Percentiles rank a stretch among this genome's conserved stretches.
These are phyloP conservation scores for Dictyophora rubrovolvata DNA, from an alignment of 768 basidiomycete species.

Conservation along the genomic window DNA sequence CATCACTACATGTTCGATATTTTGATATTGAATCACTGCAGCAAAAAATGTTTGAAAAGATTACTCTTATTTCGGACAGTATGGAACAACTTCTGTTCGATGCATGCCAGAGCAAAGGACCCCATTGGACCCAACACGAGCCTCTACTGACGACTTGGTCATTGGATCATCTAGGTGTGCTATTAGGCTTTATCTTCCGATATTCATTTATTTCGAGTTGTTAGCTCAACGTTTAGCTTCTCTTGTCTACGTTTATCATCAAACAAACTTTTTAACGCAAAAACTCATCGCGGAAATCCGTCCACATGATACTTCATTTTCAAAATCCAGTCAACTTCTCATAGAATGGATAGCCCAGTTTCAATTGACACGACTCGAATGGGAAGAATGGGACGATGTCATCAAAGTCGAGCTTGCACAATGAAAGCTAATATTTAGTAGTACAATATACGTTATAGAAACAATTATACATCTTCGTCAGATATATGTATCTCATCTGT, in stretches of 20 bases:
- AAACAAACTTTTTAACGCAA: conserved; percentile 47
- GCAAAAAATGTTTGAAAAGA: conserved; percentile 63
- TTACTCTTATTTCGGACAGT: conserved; percentile 52
- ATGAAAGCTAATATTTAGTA: conserved; percentile 1
- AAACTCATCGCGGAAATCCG: conserved; percentile 49
- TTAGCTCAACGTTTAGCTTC: conserved; percentile 46
- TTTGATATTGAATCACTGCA: conserved; percentile 18
- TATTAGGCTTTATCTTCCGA: background rate
- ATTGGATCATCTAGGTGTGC: conserved; percentile 29
- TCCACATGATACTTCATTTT: conserved; percentile 58
- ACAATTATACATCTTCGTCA: conserved; percentile 55
- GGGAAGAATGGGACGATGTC: conserved; percentile 72
- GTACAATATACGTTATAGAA: background rate
- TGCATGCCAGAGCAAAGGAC: conserved; percentile 61
- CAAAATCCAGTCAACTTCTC: conserved; percentile 53
- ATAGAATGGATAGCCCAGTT: conserved; percentile 62
- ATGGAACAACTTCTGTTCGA: conserved; percentile 58
- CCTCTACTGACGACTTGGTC: conserved; percentile 80
- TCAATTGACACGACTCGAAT: conserved; percentile 54
- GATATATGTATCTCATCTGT: conserved; percentile 83
- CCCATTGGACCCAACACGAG: conserved; percentile 58
- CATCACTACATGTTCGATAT: background rate
- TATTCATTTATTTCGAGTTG: background rate
- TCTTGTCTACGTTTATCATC: conserved; percentile 55
- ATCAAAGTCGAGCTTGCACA: conserved; percentile 54